These are phyloP conservation scores for Polyporus arcularius DNA, from an alignment of 768 basidiomycete genomes.

Conservation along the genomic window DNA sequence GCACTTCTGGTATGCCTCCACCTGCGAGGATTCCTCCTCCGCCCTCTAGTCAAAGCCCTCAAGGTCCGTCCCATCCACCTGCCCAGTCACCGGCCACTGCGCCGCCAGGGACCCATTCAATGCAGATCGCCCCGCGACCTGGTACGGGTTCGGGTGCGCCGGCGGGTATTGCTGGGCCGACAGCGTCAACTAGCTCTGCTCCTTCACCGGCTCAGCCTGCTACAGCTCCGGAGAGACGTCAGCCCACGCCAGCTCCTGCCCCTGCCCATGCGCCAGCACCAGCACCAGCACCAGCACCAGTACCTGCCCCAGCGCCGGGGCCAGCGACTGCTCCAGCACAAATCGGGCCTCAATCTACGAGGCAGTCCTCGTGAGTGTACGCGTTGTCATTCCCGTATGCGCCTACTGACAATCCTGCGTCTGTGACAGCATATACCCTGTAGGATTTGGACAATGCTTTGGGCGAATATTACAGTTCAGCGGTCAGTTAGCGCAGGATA, in stretches of 20 bases:
- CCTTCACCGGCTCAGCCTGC: conserved; percentile 4
- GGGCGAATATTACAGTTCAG: conserved; percentile 71
- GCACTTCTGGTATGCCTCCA: conserved; percentile 19
- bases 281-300: conserved; percentile 1
- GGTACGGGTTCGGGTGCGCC: conserved; percentile 5
- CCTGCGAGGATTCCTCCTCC: conserved; percentile 22
- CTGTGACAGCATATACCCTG: conserved; percentile 29
- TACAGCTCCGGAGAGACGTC: conserved; percentile 4
- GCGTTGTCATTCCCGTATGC: neutral
- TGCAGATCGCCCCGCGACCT: conserved; percentile 18
- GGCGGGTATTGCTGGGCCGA: neutral
- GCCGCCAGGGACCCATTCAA: conserved; percentile 21
- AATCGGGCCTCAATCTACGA: too few relatives aligned
- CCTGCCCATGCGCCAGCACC: neutral
- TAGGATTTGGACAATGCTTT: conserved; percentile 66
- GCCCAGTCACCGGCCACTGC: conserved; percentile 20
- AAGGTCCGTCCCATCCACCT: conserved; percentile 18
- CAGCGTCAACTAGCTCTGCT: neutral
- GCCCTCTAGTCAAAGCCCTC: conserved; percentile 12
- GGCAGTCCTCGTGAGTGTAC: neutral
- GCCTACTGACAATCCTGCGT: neutral
- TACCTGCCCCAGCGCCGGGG: conserved; percentile 1
- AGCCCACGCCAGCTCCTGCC: neutral
- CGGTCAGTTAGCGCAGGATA: conserved; percentile 58
- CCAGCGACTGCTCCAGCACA: neutral